Conservation (phyloP, 2,329 filamentous ascomycete genomes). For the Onygenales sp. region DNA sequence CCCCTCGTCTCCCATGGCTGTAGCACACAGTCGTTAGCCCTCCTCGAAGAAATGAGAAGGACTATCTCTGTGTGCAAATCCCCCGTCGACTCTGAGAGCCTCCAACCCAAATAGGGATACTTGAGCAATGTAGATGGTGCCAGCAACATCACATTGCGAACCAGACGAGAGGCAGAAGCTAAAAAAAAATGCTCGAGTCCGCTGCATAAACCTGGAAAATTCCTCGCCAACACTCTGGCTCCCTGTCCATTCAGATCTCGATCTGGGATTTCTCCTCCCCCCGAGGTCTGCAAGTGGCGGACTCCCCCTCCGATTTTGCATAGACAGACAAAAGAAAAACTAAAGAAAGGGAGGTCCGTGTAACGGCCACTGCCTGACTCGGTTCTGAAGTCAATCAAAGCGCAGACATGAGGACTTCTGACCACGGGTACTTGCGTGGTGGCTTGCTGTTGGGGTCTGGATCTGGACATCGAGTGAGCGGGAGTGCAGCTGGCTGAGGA, state of each 20-base stretch:
- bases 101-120: too few species aligned
- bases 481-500: not conserved
- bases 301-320: not conserved
- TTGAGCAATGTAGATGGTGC: not conserved
- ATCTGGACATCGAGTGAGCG: not conserved
- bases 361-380: not conserved
- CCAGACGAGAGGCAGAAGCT: not conserved
- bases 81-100: too few species aligned
- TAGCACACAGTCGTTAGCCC: too few species aligned
- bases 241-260: not conserved
- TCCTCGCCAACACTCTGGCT: too few species aligned
- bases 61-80: too few species aligned
- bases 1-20: too few species aligned
- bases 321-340: not conserved
- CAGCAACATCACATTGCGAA: not conserved
- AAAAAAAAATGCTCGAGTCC: not conserved
- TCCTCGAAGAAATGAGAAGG: too few species aligned
- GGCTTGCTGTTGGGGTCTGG: not conserved
- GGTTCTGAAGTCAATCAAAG: not conserved
- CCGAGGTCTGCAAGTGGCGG: not conserved
- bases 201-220: too few species aligned
- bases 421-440: constrained; percentile 1
- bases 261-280: not conserved
- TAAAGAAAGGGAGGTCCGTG: not conserved
- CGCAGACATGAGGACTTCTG: not conserved